These are phyloP conservation scores for Allium sativum DNA, from an alignment of 106 monocot genomes.

Conservation along the genomic window DNA sequence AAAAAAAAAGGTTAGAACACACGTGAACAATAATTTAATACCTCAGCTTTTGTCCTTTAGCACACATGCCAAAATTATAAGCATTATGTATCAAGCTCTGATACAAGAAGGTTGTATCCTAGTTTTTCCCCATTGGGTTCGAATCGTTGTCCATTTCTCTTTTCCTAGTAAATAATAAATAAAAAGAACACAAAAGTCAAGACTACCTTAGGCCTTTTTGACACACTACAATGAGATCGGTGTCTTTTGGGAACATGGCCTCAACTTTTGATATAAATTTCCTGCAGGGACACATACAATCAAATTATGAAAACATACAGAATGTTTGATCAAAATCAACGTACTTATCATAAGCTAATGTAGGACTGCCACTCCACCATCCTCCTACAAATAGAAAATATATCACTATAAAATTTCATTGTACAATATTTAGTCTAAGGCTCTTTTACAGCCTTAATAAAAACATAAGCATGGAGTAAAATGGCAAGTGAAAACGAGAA, in stretches of 20 bases:
- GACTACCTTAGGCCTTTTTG: slow-evolving; percentile 81
- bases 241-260: slow-evolving; percentile 74
- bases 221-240: slow-evolving; percentile 73
- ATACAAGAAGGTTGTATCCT: no score
- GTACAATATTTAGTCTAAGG: neutral
- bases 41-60: no score
- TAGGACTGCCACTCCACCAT: slow-evolving; percentile 93
- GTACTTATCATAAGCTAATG: slow-evolving; percentile 55
- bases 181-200: slow-evolving; percentile 1
- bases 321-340: slow-evolving; percentile 9
- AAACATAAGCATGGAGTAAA: neutral
- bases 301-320: neutral
- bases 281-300: slow-evolving; percentile 24
- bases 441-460: neutral
- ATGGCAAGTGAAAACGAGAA: neutral
- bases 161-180: neutral
- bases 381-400: slow-evolving; percentile 52
- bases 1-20: no score
- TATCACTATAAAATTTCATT: neutral
- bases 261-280: slow-evolving; percentile 69
- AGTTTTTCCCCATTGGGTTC: no score
- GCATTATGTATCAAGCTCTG: no score
- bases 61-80: no score
- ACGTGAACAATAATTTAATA: no score
- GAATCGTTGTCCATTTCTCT: no score